Base-by-base conservation (phyloP, 768 basidiomycete species). In the Mycena chlorophos region DNA sequence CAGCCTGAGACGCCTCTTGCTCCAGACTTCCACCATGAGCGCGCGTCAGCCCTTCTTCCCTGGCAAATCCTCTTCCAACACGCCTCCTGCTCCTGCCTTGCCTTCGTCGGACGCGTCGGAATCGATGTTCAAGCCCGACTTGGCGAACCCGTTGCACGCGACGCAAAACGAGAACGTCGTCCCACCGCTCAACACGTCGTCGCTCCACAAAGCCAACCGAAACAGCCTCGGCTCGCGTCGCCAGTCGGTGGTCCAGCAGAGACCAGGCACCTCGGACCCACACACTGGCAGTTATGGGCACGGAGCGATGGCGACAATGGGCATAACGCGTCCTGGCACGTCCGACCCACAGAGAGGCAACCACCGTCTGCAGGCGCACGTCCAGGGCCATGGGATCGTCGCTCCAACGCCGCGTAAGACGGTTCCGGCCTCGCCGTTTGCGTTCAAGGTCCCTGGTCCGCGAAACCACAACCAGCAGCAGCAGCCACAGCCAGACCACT, bases 291-390 rank as follows among this genome's bases (percentile, higher is more conserved):
- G n/a, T n/a, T n/a, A n/a, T n/a, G n/a, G 8, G 16, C 40, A 25
- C 26, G n/a, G 13, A 10, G n/a, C 6, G 45, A 5, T 34, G 31
- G 26, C 45, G 5, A 25, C 6, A 28, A 6, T 46, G 45, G 13
- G n/a, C 10, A 46, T 27, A 25, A 28, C 20, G 22, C 45, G 45
- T 8, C 45, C 45, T 25, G 45, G 45, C 5, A 46, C 45, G 13
- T 46, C 45, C 14, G 45, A 46, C 45, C 45, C 45, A 25, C 26
- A 46, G 23, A 46, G 6, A 46, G 45, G 45, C 8, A 46, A 46
- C 45, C 45, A 46, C 20, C 45, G 45, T 46, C 45, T 46, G 13
- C 45, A 46, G 22, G 23, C 20, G 22, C 45, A 46, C 8, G 6
- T 13, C 23, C 22, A 46, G 23, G n/a, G 13, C 20, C 40, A 46